Evolutionary conservation across 1,284 basidiomycete genomes (phyloP), one percentile per base, ranked within the genome.

Genomic region (Crepidotus sp.): DNA sequence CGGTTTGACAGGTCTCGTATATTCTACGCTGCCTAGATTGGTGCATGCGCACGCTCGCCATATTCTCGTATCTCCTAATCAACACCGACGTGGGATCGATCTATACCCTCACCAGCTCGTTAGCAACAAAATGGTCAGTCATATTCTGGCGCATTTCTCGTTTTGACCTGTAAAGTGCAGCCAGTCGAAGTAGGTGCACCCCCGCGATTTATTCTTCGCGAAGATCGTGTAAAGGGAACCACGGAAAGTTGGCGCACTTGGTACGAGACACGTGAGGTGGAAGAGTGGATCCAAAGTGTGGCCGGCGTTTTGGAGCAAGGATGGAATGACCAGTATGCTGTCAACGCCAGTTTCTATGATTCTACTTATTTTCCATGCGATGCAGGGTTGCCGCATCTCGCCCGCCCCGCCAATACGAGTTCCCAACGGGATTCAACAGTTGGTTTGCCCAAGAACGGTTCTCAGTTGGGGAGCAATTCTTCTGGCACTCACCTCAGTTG

Each of bases 221-320:
- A 90, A 51, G 86, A 94, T 58, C 75, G 90, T 44, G 44, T 81
- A n/a, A 55, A 70, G 3, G 73, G 73, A 18, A 88, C 88, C 0
- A 90, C 91, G 0, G 73, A 80, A 1, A 83, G 74, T 40, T 97
- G 90, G 85, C 73, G 74, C 37, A 59, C 64, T 24, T 97, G 90
- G 81, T 83, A 84, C n/a, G 83, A 95, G 65, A 67, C 70, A 36
- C 73, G 77, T 40, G 88, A 97, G 56, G 82, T 96, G 4, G 93
- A 98, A 46, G 89, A 93, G 61, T 95, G 94, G 86, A 80, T 92
- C 49, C 93, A 96, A 62, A 83, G 82, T 51, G 80, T 90, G 29
- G 84, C 80, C 11, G 90, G 88, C 42, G 82, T 96, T 14, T 68
- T 88, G 29, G 85, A 91, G 40, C 78, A 83, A 54, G 83, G 83